A percentile compares a stretch with the other conserved stretches of the same genome.
Conservation (phyloP, 1,139 yeast genomes). For the Fermentozyma sake region DNA sequence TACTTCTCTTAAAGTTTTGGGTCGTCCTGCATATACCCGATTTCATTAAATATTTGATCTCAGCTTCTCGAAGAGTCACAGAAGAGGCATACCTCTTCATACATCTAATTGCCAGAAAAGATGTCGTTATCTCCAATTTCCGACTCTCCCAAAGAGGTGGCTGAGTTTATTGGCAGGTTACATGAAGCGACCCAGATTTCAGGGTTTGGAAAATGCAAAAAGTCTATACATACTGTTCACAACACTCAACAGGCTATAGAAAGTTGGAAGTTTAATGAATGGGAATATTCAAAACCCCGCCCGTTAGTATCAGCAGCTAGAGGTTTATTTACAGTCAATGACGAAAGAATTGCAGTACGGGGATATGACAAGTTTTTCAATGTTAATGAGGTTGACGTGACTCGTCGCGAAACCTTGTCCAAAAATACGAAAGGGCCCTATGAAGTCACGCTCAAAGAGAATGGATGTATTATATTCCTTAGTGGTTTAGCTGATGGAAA, state of each 20-base stretch:
- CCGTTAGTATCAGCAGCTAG: constrained; percentile 71
- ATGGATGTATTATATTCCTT: constrained; percentile 87
- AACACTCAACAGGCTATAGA: constrained; percentile 17
- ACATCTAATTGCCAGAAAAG: too few species aligned
- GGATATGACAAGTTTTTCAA: constrained; percentile 97
- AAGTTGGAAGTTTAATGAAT: constrained; percentile 83
- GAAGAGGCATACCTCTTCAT: too few species aligned
- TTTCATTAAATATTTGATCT: too few species aligned
- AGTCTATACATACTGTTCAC: constrained; percentile 14
- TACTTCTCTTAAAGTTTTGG: too few species aligned
- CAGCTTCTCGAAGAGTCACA: too few species aligned
- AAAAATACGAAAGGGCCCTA: constrained; percentile 68
- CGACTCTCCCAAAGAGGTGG: constrained; percentile 3
- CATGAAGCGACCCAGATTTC: not conserved
- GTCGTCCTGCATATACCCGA: too few species aligned
- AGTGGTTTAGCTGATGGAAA: constrained; percentile 75
- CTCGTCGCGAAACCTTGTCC: constrained; percentile 47
- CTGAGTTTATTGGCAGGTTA: constrained; percentile 1
- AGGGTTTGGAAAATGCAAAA: constrained; percentile 6
- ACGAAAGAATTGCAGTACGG: constrained; percentile 56
- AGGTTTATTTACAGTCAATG: constrained; percentile 67
- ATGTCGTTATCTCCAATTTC: too few species aligned
- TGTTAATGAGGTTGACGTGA: constrained; percentile 55
- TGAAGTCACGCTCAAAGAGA: constrained; percentile 77
- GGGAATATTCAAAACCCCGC: constrained; percentile 63